Base-by-base conservation (phyloP, 805 yeast species). In the Schwanniomyces yamadae region DNA sequence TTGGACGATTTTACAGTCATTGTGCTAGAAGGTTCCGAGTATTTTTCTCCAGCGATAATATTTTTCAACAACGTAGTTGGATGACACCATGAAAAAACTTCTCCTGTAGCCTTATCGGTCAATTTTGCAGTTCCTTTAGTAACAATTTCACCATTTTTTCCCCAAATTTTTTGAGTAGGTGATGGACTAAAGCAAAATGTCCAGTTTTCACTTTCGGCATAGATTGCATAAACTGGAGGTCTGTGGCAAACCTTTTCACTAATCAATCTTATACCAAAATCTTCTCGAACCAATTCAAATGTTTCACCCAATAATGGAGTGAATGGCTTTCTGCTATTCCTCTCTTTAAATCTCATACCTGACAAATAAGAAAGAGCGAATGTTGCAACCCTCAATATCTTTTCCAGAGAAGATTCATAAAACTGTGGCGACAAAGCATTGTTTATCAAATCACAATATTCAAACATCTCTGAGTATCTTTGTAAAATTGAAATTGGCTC, bases 251-350 rank as follows among this genome's bases (percentile, higher is more conserved):
- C 95, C 54, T 93, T 93, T 56, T 93, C 99, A 12, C 87, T 71
- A 4, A 93, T 47, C 27, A 85, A 57, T 47, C 98, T 66, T 46
- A 82, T 72, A 0, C 90, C 90, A 33, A 75, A 61, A 50, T 87
- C 95, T 42, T 88, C 95, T 26, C 96, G 73, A 1, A 88, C 93
- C 28, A 87, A 67, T 59, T 93, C 99, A 58, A 61, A 93, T 0
- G 97, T 90, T 57, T 93, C 99, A 14, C 98, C 97, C 13, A 93
- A 65, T 34, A 93, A 68, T 7, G 99, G 98, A 55, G 89, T 93
- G 63, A 93, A 93, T 1, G 99, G 98, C 54, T 93, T 93, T 45
- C 99, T 73, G 25, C 76, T 57, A 35, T 82, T 80, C 48, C 99
- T 73, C 31, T 80, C 81, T 49, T 85, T 89, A 23, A 77, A 76